Percentiles rank a stretch among this genome's conserved stretches.
phyloP scores from a whole-genome alignment of 352 stramenopile genomes.

The Elongisporangium undulatum region DNA sequence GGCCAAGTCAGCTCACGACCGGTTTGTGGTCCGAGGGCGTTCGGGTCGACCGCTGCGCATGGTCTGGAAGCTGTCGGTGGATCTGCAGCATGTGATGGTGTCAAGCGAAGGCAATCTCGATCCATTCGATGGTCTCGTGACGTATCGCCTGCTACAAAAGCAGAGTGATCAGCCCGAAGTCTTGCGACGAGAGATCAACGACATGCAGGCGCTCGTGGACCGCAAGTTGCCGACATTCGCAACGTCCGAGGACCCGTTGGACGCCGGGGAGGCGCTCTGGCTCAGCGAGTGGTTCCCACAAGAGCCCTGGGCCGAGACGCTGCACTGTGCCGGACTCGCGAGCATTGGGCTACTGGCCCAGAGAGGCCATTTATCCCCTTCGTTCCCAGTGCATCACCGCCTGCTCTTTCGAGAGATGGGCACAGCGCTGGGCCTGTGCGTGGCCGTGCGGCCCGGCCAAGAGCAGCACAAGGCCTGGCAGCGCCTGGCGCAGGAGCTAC shows the following conservation, averaged over 20 bases:
- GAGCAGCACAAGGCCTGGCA: constrained; percentile 14
- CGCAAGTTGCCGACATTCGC: constrained; percentile 15
- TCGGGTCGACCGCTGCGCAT: constrained; percentile 15
- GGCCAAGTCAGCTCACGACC: constrained; percentile 10
- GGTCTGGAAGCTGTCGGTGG: constrained; percentile 29
- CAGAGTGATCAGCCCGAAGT: constrained; percentile 8
- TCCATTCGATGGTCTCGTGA: constrained; percentile 22
- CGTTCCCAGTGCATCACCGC: constrained; percentile 9
- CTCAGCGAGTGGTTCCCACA: constrained; percentile 20
- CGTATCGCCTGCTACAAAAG: constrained; percentile 19
- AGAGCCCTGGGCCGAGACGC: constrained; percentile 11
- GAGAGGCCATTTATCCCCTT: constrained; percentile 7
- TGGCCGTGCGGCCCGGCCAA: constrained; percentile 4
- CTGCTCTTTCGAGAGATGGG: constrained; percentile 35
- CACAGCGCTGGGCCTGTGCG: constrained; percentile 19
- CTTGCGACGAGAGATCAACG: constrained; percentile 14
- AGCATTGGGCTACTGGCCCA: constrained; percentile 15
- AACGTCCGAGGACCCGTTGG: constrained; percentile 17
- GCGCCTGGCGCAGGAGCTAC: constrained; percentile 10
- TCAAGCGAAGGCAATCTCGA: constrained; percentile 25
- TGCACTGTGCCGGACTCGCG: constrained; percentile 11
- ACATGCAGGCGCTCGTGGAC: constrained; percentile 18
- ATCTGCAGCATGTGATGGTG: constrained; percentile 23
- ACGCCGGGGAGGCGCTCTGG: constrained; percentile 27
- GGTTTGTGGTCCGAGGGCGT: constrained; percentile 20